phyloP scores from a whole-genome alignment of 306 rosid genomes.

The Sophora flavescens region DNA sequence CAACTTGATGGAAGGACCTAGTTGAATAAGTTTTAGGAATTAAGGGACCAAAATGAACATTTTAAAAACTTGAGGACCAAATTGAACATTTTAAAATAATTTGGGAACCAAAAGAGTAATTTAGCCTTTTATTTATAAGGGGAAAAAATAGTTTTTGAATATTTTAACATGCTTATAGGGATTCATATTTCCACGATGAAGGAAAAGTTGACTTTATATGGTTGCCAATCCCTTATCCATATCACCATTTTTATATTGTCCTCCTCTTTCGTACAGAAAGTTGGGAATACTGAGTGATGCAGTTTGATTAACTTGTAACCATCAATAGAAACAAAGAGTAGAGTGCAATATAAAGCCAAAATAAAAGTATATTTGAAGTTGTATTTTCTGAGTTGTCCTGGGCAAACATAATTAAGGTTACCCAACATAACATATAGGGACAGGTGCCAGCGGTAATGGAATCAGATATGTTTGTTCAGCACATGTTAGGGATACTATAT shows the following conservation, averaged over 20 bases:
- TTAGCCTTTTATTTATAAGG: too few relatives aligned
- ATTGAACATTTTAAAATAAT: too few relatives aligned
- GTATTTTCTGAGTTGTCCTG: slow-evolving; percentile 4
- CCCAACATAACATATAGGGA: slow-evolving; percentile 16
- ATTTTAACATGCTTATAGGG: background rate
- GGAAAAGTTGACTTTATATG: slow-evolving; percentile 23
- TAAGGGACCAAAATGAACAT: too few relatives aligned
- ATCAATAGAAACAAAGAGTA: slow-evolving; percentile 29
- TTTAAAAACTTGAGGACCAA: too few relatives aligned
- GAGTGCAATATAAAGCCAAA: background rate
- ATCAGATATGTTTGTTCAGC: too few relatives aligned
- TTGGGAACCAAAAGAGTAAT: too few relatives aligned
- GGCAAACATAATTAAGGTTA: background rate
- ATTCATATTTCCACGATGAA: slow-evolving; percentile 13
- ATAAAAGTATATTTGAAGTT: slow-evolving; percentile 11
- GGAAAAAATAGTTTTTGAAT: too few relatives aligned
- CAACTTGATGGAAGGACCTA: too few relatives aligned
- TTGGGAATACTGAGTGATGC: slow-evolving; percentile 13
- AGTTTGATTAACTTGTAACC: slow-evolving; percentile 18
- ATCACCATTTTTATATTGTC: slow-evolving; percentile 43
- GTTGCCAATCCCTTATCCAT: slow-evolving; percentile 47
- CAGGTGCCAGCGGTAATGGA: background rate
- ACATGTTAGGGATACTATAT: too few relatives aligned
- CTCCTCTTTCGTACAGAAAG: slow-evolving; percentile 37
- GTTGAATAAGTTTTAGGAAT: too few relatives aligned